These are phyloP conservation scores for Begonia fuchsioides DNA, from an alignment of 306 rosid genomes.

Conservation along the genomic window DNA sequence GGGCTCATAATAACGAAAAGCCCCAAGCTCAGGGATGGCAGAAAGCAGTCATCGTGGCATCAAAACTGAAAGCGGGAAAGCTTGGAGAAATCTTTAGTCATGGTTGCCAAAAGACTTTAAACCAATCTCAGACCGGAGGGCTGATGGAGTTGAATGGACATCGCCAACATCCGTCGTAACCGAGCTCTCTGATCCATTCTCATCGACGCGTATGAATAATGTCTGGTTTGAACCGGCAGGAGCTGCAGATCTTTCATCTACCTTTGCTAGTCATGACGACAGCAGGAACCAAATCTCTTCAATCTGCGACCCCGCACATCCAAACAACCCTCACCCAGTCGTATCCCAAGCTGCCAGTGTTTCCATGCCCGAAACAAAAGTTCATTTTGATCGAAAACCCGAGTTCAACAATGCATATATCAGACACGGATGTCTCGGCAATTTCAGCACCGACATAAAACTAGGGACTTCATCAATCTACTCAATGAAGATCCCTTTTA, in stretches of 20 bases:
- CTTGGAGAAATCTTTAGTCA: conserved; percentile 37
- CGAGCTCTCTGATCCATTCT: conserved; percentile 41
- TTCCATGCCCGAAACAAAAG: conserved; percentile 28
- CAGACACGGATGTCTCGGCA: conserved; percentile 31
- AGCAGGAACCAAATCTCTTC: conserved; percentile 41
- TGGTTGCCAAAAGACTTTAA: conserved; percentile 26
- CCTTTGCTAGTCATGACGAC: conserved; percentile 39
- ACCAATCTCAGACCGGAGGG: conserved; percentile 28
- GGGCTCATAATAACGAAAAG: conserved; percentile 62
- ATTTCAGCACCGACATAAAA: conserved; percentile 32
- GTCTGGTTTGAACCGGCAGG: conserved; percentile 33
- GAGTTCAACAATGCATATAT: conserved; percentile 36
- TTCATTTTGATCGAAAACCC: conserved; percentile 51
- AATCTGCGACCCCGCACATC: conserved; percentile 14
- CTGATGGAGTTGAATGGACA: conserved; percentile 48
- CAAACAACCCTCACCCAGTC: conserved; percentile 27
- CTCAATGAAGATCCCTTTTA: conserved; percentile 45
- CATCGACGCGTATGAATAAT: conserved; percentile 31
- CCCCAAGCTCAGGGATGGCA: conserved; percentile 37
- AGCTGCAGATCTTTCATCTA: conserved; percentile 56
- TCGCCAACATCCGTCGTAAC: conserved; percentile 43
- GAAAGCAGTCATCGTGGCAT: conserved; percentile 30
- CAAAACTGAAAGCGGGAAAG: conserved; percentile 30
- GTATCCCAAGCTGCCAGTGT: conserved; percentile 21
- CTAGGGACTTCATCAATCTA: conserved; percentile 39